These are phyloP conservation scores for Meira miltonrushii DNA, from an alignment of 1,284 basidiomycete species.

Conservation along the genomic window DNA sequence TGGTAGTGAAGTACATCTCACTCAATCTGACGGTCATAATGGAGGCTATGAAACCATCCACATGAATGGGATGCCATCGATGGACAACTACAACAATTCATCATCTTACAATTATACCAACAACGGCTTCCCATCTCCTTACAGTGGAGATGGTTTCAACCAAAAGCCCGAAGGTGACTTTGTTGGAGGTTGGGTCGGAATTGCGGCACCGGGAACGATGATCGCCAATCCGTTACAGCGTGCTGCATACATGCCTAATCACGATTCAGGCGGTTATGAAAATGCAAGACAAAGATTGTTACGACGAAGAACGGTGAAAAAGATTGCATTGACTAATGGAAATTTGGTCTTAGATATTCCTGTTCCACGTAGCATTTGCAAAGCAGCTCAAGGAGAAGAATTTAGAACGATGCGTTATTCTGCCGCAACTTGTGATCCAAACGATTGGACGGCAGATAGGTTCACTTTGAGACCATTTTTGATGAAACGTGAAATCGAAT, in stretches of 20 bases:
- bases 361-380: conserved; percentile 16
- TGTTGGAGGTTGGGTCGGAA: conserved; percentile 1
- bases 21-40: background rate
- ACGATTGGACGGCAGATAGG: conserved; percentile 14
- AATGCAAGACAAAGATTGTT: conserved; percentile 14
- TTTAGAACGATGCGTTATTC: conserved; percentile 60
- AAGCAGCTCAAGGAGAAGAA: conserved; percentile 15
- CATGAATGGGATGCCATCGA: conserved; percentile 3
- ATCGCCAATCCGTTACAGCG: background rate
- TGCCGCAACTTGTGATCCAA: conserved; percentile 72
- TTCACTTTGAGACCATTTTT: conserved; percentile 17
- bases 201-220: conserved; percentile 17
- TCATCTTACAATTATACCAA: conserved; percentile 6
- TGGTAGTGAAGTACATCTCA: background rate
- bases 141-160: conserved; percentile 1
- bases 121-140: background rate
- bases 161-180: background rate
- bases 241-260: background rate
- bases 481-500: conserved; percentile 16
- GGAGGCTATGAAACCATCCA: conserved; percentile 14
- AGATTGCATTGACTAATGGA: conserved; percentile 17
- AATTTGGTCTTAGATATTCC: conserved; percentile 22
- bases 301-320: conserved; percentile 17
- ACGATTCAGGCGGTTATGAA: conserved; percentile 9
- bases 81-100: background rate